Conservation (phyloP, 176 grass and related monocot genomes). For the Tillandsia fasciculata region DNA sequence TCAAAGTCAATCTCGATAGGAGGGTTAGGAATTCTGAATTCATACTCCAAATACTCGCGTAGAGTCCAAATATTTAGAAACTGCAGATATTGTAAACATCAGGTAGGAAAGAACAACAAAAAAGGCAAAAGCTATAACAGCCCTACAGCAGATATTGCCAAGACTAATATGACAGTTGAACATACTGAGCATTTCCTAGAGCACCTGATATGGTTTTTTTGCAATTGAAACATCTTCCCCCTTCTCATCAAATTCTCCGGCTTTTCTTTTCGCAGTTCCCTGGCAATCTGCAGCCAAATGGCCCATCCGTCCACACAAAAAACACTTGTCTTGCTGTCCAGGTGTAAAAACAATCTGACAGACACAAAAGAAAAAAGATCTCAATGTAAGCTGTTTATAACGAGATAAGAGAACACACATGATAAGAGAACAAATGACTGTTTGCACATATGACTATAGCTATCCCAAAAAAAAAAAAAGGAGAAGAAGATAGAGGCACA, state of each 20-base stretch:
- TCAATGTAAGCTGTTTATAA: neutral
- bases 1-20: constrained; percentile 87
- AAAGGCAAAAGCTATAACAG: neutral
- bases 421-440: neutral
- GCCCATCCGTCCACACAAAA: constrained; percentile 94
- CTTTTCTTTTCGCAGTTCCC: constrained; percentile 94
- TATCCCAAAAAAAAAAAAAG: too few relatives aligned
- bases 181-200: neutral
- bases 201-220: constrained; percentile 97
- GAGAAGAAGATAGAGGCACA: too few relatives aligned
- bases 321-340: constrained; percentile 95
- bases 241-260: constrained; percentile 92
- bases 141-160: neutral
- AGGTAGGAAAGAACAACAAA: neutral
- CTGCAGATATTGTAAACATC: constrained; percentile 28
- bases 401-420: neutral
- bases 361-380: constrained; percentile 20
- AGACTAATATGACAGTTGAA: neutral
- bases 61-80: constrained; percentile 99
- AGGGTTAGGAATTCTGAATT: constrained; percentile 85
- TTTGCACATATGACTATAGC: neutral
- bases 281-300: constrained; percentile 90
- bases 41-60: constrained; percentile 83
- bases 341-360: constrained; percentile 85
- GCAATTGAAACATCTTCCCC: constrained; percentile 39